phyloP scores from a whole-genome alignment of 257 asterid genomes.

The Ehretia macrophylla region DNA sequence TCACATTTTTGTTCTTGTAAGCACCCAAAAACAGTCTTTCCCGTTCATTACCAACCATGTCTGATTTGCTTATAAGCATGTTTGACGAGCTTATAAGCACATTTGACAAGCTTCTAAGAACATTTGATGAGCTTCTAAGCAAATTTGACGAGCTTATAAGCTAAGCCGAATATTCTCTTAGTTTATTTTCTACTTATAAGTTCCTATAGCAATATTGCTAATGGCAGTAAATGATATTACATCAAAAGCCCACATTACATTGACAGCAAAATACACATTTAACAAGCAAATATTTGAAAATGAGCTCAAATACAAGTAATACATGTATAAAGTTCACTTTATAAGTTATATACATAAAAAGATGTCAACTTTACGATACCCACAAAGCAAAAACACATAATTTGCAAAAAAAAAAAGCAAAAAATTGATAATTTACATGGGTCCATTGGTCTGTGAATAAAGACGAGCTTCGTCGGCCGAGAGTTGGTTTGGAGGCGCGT shows the following conservation, averaged over 20 bases:
- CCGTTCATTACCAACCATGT: too few species aligned
- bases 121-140: too few species aligned
- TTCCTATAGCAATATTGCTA: too few species aligned
- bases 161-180: neutral
- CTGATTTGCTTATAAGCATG: too few species aligned
- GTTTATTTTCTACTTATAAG: too few species aligned
- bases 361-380: slow-evolving; percentile 2
- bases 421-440: slow-evolving; percentile 42
- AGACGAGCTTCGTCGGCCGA: slow-evolving; percentile 63
- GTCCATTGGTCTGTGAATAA: slow-evolving; percentile 65
- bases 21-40: too few species aligned
- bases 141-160: neutral
- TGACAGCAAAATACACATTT: neutral
- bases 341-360: neutral
- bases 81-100: too few species aligned
- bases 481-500: slow-evolving; percentile 52
- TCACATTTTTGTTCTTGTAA: too few species aligned
- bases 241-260: neutral
- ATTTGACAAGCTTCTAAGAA: too few species aligned
- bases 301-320: neutral
- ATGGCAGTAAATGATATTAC: too few species aligned
- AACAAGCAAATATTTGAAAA: neutral
- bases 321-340: neutral
- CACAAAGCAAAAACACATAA: neutral
- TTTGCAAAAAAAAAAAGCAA: neutral